Base-by-base conservation (phyloP, 1,139 yeast species). In the Suhomyces anneliseae region DNA sequence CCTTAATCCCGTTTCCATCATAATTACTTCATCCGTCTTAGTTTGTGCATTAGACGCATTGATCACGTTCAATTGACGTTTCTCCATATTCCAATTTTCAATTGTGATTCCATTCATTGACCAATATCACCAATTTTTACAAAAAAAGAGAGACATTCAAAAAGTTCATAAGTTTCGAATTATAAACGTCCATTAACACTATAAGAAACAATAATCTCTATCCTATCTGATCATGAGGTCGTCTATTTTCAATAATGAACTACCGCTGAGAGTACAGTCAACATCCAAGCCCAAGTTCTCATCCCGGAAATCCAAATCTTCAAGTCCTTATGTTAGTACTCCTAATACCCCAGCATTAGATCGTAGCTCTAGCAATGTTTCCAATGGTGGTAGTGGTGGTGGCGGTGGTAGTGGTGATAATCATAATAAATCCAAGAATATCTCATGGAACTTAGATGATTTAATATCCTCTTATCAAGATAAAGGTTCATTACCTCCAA, bases 381-480 rank as follows among this genome's bases (percentile, higher is more conserved):
- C 36, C 10, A 15, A 34, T 29, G 32, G 32, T 9, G 32, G n/a
- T 9, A 3, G 32, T 14, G 24, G 24, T 19, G 4, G 24, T 19
- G 6, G 24, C 3, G 6, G 24, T 19, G 24, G 24, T 6, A 38
- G 9, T 39, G 32, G 39, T 8, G 42, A 44, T 10, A 6, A 14
- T 19, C 35, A 41, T 8, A 26, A 36, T 38, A 53, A 53, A 24
- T 43, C 44, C 34, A 52, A 51, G 34, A 49, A 44, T 33, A 51
- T 55, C 3, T 50, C 62, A 7, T 75, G 80, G 79, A 72, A 72
- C 51, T 53, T 75, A 43, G 77, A 74, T 39, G 78, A 74, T 26
- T 60, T 75, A 64, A 48, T 74, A 29, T 37, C 60, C 27, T 61
- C 69, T n/a, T 74, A 72, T 54, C 60, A 64, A 31, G 70, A 69